Evolutionary conservation across 1,284 basidiomycete species (phyloP).

Genomic region (Omphalotus olearius): DNA sequence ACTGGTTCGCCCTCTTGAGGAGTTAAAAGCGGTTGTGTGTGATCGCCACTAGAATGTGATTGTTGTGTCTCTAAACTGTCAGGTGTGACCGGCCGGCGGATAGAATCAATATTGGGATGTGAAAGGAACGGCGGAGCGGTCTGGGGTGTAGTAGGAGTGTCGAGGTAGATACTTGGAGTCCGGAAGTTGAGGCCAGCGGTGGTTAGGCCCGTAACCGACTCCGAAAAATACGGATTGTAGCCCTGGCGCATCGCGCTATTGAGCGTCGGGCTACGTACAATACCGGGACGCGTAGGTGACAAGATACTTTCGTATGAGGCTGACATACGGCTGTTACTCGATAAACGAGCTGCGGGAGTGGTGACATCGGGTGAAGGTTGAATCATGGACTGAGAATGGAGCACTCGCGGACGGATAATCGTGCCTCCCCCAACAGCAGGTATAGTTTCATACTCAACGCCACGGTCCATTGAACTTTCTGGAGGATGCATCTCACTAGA

Average conservation of each 20-base stretch:
- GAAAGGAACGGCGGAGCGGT: slow-evolving; percentile 10
- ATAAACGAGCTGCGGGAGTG: slow-evolving; percentile 9
- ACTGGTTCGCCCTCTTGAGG: slow-evolving; percentile 25
- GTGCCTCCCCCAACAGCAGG: slow-evolving; percentile 78
- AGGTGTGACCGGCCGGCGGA: slow-evolving; percentile 30
- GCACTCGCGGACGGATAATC: slow-evolving; percentile 69
- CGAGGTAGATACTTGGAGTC: slow-evolving; percentile 1
- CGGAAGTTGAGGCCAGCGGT: not conserved
- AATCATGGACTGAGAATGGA: slow-evolving; percentile 59
- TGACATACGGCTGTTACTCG: slow-evolving; percentile 6
- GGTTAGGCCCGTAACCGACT: slow-evolving; percentile 4
- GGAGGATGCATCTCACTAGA: slow-evolving; percentile 15
- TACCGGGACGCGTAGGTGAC: slow-evolving; percentile 6
- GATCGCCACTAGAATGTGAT: slow-evolving; percentile 31
- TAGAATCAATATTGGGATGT: slow-evolving; percentile 8
- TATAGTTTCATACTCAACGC: slow-evolving; percentile 62
- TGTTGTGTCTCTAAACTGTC: slow-evolving; percentile 40
- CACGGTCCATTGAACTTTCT: slow-evolving; percentile 23
- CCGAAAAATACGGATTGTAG: slow-evolving; percentile 16
- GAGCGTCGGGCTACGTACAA: slow-evolving; percentile 1
- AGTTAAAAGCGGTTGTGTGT: slow-evolving; percentile 27
- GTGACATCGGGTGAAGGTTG: not conserved
- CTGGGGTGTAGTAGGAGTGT: slow-evolving; percentile 3
- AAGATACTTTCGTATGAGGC: slow-evolving; percentile 8
- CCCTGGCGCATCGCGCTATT: not conserved